These are phyloP conservation scores for Podospora bellae-mahoneyi DNA, from an alignment of 495 filamentous ascomycete species.

Conservation along the genomic window DNA sequence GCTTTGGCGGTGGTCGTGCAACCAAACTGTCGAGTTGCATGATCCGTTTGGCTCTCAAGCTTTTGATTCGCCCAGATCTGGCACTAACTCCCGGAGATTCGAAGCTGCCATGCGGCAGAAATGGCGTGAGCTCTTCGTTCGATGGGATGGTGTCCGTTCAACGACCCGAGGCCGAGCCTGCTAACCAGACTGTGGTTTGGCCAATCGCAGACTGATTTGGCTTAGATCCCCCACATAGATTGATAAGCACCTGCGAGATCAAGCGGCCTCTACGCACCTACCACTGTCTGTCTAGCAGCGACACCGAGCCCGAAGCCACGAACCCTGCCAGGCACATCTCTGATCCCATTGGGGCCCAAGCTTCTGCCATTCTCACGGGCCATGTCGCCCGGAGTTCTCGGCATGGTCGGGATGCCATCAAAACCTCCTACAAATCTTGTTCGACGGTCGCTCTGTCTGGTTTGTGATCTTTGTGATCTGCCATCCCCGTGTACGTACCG, in stretches of 20 bases:
- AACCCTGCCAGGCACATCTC: conserved; percentile 3
- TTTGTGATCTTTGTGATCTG: not conserved
- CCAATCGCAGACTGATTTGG: not conserved
- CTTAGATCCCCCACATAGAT: not conserved
- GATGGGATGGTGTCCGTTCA: conserved; percentile 6
- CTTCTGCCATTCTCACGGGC: not conserved
- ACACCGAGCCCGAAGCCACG: conserved; percentile 10
- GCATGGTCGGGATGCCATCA: conserved; percentile 33
- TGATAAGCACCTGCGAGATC: conserved; percentile 1
- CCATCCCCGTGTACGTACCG: not conserved
- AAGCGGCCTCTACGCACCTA: not conserved
- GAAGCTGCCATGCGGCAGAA: not conserved
- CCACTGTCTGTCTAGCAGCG: conserved; percentile 1
- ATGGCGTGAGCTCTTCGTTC: conserved; percentile 8
- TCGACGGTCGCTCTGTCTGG: conserved; percentile 23
- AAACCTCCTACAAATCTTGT: conserved; percentile 45
- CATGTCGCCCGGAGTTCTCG: not conserved
- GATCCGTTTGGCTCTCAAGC: not conserved
- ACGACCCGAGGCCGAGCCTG: conserved; percentile 9
- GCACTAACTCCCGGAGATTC: conserved; percentile 3
- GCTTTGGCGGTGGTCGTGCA: conserved; percentile 3
- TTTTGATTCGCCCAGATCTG: conserved; percentile 6
- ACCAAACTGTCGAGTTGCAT: not conserved
- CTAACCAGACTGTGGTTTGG: not conserved
- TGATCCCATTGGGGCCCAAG: conserved; percentile 5